A percentile compares a stretch with the other conserved stretches of the same genome.
These are phyloP conservation scores for Ciborinia camelliae DNA, from an alignment of 2,329 filamentous ascomycete genomes.

Conservation along the genomic window DNA sequence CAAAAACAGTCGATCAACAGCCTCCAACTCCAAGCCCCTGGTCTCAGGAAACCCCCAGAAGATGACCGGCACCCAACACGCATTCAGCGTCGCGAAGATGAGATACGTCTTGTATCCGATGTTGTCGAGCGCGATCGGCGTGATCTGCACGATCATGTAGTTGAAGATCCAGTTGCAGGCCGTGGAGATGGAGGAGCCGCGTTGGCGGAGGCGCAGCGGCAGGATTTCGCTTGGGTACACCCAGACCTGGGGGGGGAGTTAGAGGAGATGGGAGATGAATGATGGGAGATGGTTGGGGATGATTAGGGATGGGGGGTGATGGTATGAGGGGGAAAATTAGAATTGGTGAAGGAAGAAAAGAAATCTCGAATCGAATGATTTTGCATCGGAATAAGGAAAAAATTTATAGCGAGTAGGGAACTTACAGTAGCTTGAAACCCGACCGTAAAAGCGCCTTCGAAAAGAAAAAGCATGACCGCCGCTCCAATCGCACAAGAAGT, in stretches of 20 bases:
- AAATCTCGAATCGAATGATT: too few relatives aligned
- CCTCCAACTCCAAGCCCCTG: conserved; percentile 60
- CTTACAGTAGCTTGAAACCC: conserved; percentile 56
- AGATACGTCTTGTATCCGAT: conserved; percentile 44
- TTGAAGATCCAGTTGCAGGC: conserved; percentile 51
- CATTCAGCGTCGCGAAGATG: conserved; percentile 36
- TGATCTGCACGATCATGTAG: conserved; percentile 48
- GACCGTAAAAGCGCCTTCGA: conserved; percentile 58
- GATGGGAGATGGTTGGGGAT: not conserved
- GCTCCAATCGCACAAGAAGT: conserved; percentile 41
- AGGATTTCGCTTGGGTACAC: conserved; percentile 58
- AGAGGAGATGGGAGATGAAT: too few relatives aligned
- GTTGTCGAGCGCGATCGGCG: conserved; percentile 39
- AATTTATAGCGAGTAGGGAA: too few relatives aligned
- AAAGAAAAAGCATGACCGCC: conserved; percentile 54
- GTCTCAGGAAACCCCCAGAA: conserved; percentile 65
- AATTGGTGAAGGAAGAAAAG: not conserved
- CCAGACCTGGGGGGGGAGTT: conserved; percentile 43
- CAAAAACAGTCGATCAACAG: conserved; percentile 46
- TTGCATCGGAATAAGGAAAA: too few relatives aligned
- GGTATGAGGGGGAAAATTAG: not conserved
- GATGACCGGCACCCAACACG: conserved; percentile 46
- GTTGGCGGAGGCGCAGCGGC: conserved; percentile 55
- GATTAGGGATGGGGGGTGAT: not conserved
- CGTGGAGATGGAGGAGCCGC: conserved; percentile 59